Conservation (phyloP, 164 flowering plant genomes). For the Aristolochia californica region DNA sequence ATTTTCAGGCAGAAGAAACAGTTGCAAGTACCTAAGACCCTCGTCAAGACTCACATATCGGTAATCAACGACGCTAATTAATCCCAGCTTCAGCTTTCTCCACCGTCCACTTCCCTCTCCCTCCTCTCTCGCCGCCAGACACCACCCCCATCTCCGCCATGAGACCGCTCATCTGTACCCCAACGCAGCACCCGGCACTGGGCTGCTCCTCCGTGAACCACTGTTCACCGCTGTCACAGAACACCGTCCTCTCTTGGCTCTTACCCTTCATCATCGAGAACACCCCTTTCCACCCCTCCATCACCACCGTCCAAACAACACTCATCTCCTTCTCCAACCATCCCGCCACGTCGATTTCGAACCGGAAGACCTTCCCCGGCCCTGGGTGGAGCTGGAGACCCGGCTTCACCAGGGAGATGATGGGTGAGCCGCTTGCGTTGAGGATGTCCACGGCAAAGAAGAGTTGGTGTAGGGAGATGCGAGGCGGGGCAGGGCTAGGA, state of each 20-base stretch:
- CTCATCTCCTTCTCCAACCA: conserved; percentile 11
- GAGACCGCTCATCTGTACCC: conserved; percentile 16
- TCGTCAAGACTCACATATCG: conserved; percentile 43
- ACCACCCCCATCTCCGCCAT: conserved; percentile 46
- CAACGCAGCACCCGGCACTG: conserved; percentile 30
- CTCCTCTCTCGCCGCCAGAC: conserved; percentile 10
- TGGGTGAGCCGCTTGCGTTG: neutral
- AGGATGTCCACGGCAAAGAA: conserved; percentile 26
- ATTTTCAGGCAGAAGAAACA: no score
- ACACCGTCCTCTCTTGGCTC: conserved; percentile 23
- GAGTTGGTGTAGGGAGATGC: conserved; percentile 25
- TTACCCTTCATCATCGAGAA: conserved; percentile 39
- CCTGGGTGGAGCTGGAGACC: conserved; percentile 11
- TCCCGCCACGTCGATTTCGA: conserved; percentile 17
- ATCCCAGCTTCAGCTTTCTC: conserved; percentile 43
- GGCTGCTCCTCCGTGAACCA: conserved; percentile 67
- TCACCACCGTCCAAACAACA: conserved; percentile 42
- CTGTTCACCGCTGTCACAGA: conserved; percentile 27
- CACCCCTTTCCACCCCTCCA: conserved; percentile 36
- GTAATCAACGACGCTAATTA: conserved; percentile 36
- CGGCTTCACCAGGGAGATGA: conserved; percentile 7
- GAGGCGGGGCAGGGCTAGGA: conserved; percentile 24
- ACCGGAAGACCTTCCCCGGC: conserved; percentile 29
- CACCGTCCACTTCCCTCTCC: conserved; percentile 19
- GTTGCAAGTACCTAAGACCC: conserved; percentile 52